Evolutionary conservation across 169 alveolate species (phyloP), one percentile per base, ranked within the genome.

Genomic region (Plasmodium yoelii): DNA sequence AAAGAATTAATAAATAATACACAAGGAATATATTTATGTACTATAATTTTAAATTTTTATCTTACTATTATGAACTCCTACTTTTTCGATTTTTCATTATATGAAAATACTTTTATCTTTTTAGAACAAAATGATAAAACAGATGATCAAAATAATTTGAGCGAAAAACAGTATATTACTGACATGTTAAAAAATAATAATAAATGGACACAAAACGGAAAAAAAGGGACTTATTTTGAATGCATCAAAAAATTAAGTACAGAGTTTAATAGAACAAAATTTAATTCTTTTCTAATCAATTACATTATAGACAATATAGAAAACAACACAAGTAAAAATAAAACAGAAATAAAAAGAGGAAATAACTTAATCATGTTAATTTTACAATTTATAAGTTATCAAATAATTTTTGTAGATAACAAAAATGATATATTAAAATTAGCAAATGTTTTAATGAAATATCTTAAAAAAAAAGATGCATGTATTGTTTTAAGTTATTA

Each of bases 21-120:
- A 56, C 34, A 82, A 49, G 90, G 90, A 34, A 55, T 18, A 67
- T 55, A 82, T 49, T 24, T 68, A 28, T 68, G 86, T 60, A 55
- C 63, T 9, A 46, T 46, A 44, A 68, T 82, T 55, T 67, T 82
- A 61, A 82, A 82, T 49, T 82, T 82, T 26, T 82, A 82, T 49
- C 51, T 82, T 46, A 68, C 46, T 26, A 56, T 82, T 42, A 55
- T 57, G 7, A 82, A 82, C 60, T 13, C 90, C 1, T 82, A 65
- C 57, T 82, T 82, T 47, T 82, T 68, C 59, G 90, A 82, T 39
- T 82, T 82, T 68, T 82, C 90, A 7, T 60, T 82, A 2, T 82
- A 82, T 68, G 47, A 82, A 67, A 82, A 68, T 26, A 47, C 80
- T 8, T 24, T 68, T 6, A 10, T 46, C 44, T 9, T 34, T 22